Conservation (phyloP, 164 flowering plant species). For the Cinnamomum micranthum region DNA sequence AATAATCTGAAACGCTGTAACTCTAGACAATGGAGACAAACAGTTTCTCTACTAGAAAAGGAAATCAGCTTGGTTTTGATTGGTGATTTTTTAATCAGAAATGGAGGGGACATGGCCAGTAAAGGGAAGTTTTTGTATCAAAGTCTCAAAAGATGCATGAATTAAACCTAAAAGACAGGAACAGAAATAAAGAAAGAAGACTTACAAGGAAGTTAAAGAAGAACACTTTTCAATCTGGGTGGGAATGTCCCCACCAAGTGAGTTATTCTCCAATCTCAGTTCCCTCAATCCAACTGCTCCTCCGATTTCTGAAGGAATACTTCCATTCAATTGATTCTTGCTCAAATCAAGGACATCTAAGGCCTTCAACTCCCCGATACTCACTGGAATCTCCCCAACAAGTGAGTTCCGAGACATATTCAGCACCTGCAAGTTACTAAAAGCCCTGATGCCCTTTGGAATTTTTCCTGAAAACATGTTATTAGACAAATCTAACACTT, state of each 20-base stretch:
- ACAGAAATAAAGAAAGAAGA: conserved; percentile 12
- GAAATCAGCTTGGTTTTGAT: not conserved
- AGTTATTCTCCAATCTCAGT: conserved; percentile 53
- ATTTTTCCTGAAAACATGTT: conserved; percentile 65
- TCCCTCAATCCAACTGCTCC: conserved; percentile 57
- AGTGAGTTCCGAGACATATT: conserved; percentile 66
- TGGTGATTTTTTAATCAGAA: not conserved
- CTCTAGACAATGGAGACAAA: not conserved
- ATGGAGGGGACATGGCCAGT: not conserved
- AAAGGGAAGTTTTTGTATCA: not conserved
- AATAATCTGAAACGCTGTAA: too few species aligned
- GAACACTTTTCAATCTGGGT: conserved; percentile 56
- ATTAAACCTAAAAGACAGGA: not conserved
- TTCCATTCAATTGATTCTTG: conserved; percentile 60
- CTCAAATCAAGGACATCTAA: conserved; percentile 66
- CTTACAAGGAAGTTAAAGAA: conserved; percentile 61
- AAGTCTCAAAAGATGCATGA: not conserved
- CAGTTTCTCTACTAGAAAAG: not conserved
- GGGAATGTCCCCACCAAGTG: conserved; percentile 53
- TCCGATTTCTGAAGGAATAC: conserved; percentile 71
- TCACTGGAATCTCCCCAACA: conserved; percentile 53
- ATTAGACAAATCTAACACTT: conserved; percentile 60
- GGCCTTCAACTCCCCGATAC: conserved; percentile 59
- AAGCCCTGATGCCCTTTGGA: conserved; percentile 40
- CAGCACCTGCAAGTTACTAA: conserved; percentile 52